These are phyloP conservation scores for Avena insularis DNA, from an alignment of 176 grass and related monocot genomes.

Conservation along the genomic window DNA sequence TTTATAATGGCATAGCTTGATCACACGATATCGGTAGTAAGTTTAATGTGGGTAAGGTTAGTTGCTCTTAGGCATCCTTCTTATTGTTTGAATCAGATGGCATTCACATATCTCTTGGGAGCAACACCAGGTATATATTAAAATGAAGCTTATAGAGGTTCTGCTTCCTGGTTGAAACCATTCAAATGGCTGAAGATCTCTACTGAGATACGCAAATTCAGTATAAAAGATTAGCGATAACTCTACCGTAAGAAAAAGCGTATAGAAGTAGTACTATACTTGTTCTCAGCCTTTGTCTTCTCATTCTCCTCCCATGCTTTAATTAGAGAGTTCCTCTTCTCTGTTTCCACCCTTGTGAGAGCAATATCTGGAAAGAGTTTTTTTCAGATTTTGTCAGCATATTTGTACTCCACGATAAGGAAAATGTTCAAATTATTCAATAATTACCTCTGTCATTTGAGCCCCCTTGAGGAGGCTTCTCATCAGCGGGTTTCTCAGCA, in stretches of 20 bases:
- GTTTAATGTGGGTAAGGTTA: conserved; percentile 5
- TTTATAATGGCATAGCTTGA: not conserved
- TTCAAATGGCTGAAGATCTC: conserved; percentile 17
- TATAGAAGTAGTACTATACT: conserved; percentile 48
- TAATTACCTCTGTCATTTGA: conserved; percentile 84
- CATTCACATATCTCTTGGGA: not conserved
- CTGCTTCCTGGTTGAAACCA: not conserved
- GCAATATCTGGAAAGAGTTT: conserved; percentile 56
- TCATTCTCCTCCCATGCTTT: conserved; percentile 98
- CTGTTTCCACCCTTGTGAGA: conserved; percentile 81
- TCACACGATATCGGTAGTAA: not conserved
- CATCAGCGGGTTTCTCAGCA: conserved; percentile 62
- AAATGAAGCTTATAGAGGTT: not conserved
- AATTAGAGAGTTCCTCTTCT: conserved; percentile 84
- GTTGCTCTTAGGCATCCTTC: not conserved
- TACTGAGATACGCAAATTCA: not conserved
- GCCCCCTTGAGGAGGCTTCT: conserved; percentile 51
- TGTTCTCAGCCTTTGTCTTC: conserved; percentile 90
- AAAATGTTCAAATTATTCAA: conserved; percentile 5
- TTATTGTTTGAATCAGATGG: not conserved
- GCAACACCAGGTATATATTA: conserved; percentile 13
- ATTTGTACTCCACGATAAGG: conserved; percentile 13
- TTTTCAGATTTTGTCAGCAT: conserved; percentile 26
- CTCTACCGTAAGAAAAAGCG: not conserved
- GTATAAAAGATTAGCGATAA: not conserved